phyloP scores from a whole-genome alignment of 2,329 filamentous ascomycete genomes.

The Aspergillus ochraceus region DNA sequence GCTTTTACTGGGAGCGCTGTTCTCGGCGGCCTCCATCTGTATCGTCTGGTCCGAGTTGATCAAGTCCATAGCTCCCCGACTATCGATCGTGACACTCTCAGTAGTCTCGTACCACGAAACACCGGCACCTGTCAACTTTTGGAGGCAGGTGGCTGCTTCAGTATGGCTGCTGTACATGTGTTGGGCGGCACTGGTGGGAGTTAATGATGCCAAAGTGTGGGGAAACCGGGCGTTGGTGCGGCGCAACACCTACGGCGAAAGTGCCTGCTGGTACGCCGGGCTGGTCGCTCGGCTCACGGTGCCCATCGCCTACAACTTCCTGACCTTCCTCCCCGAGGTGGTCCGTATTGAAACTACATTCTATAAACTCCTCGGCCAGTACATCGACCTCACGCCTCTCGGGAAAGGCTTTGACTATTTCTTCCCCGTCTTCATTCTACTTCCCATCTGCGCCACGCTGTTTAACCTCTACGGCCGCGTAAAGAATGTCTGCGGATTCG shows the following conservation, averaged over 20 bases:
- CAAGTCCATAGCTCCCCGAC: constrained; percentile 73
- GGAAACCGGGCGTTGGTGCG: constrained; percentile 86
- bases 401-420: constrained; percentile 82
- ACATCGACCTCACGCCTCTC: constrained; percentile 79
- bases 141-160: constrained; percentile 79
- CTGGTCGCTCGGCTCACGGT: constrained; percentile 92
- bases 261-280: constrained; percentile 92
- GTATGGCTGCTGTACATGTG: constrained; percentile 97
- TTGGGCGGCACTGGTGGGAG: constrained; percentile 78
- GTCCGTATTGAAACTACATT: constrained; percentile 80
- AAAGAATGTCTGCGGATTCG: constrained; percentile 75
- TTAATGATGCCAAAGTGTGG: constrained; percentile 97
- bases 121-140: constrained; percentile 76
- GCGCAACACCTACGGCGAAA: constrained; percentile 88
- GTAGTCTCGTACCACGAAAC: constrained; percentile 68
- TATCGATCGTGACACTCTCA: constrained; percentile 68
- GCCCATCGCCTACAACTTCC: constrained; percentile 92
- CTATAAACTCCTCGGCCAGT: constrained; percentile 78
- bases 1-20: constrained; percentile 63
- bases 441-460: constrained; percentile 80
- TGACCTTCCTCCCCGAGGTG: constrained; percentile 76
- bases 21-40: constrained; percentile 73
- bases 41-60: constrained; percentile 94
- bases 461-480: constrained; percentile 88
- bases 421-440: constrained; percentile 82